phyloP scores from a whole-genome alignment of 2,329 filamentous ascomycete species.

The Ascochyta pisi region DNA sequence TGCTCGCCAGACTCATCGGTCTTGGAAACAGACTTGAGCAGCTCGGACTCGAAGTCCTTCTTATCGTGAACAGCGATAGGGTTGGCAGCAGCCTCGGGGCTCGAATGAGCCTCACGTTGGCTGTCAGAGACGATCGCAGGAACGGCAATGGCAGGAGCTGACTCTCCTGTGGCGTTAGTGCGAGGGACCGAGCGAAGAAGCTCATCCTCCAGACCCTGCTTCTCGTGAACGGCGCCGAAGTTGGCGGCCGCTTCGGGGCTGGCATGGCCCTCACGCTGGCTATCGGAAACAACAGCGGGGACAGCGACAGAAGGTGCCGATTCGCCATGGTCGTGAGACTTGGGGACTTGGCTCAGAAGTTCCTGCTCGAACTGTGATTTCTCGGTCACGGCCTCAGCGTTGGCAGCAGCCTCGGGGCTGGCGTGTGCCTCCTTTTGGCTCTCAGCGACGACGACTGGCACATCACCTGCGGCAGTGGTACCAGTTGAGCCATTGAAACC shows the following conservation, averaged over 20 bases:
- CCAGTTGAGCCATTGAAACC: conserved; percentile 35
- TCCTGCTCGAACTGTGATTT: conserved; percentile 75
- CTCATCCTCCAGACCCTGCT: conserved; percentile 74
- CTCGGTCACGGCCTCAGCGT: conserved; percentile 68
- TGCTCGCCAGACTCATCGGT: conserved; percentile 50
- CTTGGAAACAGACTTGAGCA: conserved; percentile 54
- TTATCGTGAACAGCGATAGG: conserved; percentile 73
- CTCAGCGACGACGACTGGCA: conserved; percentile 70
- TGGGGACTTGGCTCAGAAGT: conserved; percentile 54
- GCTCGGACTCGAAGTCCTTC: conserved; percentile 73
- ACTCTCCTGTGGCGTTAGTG: conserved; percentile 50
- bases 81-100: conserved; percentile 70
- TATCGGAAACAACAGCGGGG: conserved; percentile 71
- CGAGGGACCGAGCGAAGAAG: conserved; percentile 55
- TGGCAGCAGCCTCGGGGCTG: conserved; percentile 69
- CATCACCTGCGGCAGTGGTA: conserved; percentile 40
- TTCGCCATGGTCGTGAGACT: conserved; percentile 49
- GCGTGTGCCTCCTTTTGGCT: conserved; percentile 70
- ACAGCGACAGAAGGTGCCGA: conserved; percentile 47
- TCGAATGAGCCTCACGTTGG: conserved; percentile 67
- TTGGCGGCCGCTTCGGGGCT: conserved; percentile 71
- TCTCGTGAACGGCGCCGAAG: conserved; percentile 70
- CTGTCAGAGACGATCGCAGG: conserved; percentile 73
- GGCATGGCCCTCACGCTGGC: conserved; percentile 68
- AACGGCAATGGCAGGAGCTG: conserved; percentile 35